Evolutionary conservation across 371 early-diverging fungal genomes (phyloP), one percentile per base, ranked within the genome.

Genomic region (Funneliformis caledonium): DNA sequence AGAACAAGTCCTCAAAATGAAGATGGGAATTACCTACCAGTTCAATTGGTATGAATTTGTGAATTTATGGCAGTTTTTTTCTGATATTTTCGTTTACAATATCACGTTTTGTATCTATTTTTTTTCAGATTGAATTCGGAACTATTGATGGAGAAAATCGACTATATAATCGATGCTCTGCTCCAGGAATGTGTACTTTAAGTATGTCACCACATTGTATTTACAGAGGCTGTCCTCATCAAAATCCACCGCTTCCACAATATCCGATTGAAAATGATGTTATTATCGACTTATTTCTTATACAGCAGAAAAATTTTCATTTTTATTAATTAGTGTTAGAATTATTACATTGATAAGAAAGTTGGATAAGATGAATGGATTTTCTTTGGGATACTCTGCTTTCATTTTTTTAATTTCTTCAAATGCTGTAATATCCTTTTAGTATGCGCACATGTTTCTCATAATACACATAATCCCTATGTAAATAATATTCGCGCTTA

Each of bases 61-160:
- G 43, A 2, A 69, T n/a, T 75, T 42, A n/a, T 43, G 12, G 52
- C 10, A 14, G 19, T 14, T 68, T 33, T 37, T 68, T 45, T 68
- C 1, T 37, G n/a, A n/a, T 61, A 16, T 37, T n/a, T 37, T 59
- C 2, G 0, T 56, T 75, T 75, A 33, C 1, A 6, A 52, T 31
- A 56, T 73, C 4, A 56, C 31, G n/a, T 56, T 74, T 19, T 56
- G 19, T 5, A 56, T 56, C 16, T 10, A 1, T 31, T n/a, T n/a
- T 33, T 45, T 74, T 26, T 37, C 22, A 74, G 75, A 42, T 74
- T 74, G 60, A 74, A 45, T 74, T 74, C 7, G 75, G 75, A 59
- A 33, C 56, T 0, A 45, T 56, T 56, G 26, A 52, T 52, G 7
- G 56, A 56, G 5, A 6, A 0, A 19, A 19, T 56, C 56, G 16